phyloP scores from a whole-genome alignment of 176 grass and related monocot species.

The Miscanthus lutarioriparius region DNA sequence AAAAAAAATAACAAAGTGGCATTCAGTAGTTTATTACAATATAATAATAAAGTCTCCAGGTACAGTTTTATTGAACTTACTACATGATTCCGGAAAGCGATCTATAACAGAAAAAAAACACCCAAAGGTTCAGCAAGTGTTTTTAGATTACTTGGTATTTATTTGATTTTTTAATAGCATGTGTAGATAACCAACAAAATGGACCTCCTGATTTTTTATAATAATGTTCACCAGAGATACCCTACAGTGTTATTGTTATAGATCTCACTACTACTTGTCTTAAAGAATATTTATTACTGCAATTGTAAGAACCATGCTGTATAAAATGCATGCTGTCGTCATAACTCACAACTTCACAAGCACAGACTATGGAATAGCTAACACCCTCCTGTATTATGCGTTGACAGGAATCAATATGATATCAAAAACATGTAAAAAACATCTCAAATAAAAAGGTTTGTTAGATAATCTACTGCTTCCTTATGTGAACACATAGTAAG shows the following conservation, averaged over 20 bases:
- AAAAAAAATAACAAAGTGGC: background rate
- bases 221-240: conserved; percentile 3
- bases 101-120: background rate
- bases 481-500: too few relatives aligned
- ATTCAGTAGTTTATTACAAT: background rate
- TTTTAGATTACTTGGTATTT: background rate
- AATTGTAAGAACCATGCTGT: background rate
- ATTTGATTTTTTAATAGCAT: background rate
- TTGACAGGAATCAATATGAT: background rate
- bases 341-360: background rate
- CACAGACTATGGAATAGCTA: background rate
- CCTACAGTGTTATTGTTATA: background rate
- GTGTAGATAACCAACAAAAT: background rate
- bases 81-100: background rate
- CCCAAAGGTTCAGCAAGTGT: background rate
- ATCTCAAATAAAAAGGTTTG: background rate
- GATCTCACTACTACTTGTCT: background rate
- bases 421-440: background rate
- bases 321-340: background rate
- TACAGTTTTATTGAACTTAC: background rate
- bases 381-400: background rate
- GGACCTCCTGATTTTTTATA: background rate
- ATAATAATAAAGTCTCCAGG: background rate
- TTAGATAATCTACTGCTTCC: too few relatives aligned
- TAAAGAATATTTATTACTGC: conserved; percentile 6